These are phyloP conservation scores for sorghum (Sorghum bicolor) DNA, from an alignment of 176 grass and related monocot genomes.

Conservation along the genomic window DNA sequence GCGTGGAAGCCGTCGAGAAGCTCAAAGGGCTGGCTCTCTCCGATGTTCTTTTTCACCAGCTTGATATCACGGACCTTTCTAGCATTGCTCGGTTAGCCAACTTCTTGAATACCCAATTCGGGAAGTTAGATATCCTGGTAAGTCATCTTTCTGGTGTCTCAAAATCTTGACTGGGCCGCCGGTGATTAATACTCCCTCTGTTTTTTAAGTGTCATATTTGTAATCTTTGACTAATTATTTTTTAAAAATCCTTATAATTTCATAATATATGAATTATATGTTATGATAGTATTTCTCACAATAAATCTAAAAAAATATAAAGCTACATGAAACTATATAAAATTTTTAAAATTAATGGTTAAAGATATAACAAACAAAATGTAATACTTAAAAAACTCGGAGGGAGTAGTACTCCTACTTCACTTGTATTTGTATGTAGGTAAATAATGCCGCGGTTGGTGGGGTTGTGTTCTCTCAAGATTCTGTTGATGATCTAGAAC, in stretches of 20 bases:
- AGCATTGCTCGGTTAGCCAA: conserved; percentile 36
- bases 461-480: background rate
- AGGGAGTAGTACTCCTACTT: too few relatives aligned
- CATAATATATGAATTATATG: too few relatives aligned
- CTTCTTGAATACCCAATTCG: conserved; percentile 37
- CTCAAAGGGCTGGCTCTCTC: conserved; percentile 2
- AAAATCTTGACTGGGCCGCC: background rate
- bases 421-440: background rate
- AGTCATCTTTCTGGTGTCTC: background rate
- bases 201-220: too few relatives aligned
- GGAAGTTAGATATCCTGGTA: conserved; percentile 47
- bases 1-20: conserved; percentile 23
- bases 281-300: too few relatives aligned
- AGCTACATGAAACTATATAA: too few relatives aligned
- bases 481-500: background rate
- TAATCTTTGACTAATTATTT: too few relatives aligned
- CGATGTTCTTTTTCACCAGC: conserved; percentile 37
- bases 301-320: too few relatives aligned
- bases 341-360: too few relatives aligned
- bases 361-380: too few relatives aligned
- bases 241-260: too few relatives aligned
- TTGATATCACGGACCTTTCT: conserved; percentile 33
- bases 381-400: too few relatives aligned
- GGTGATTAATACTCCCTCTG: too few relatives aligned
- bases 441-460: conserved; percentile 30